phyloP scores from a whole-genome alignment of 1,284 basidiomycete genomes.

The Sporisorium sorghi region DNA sequence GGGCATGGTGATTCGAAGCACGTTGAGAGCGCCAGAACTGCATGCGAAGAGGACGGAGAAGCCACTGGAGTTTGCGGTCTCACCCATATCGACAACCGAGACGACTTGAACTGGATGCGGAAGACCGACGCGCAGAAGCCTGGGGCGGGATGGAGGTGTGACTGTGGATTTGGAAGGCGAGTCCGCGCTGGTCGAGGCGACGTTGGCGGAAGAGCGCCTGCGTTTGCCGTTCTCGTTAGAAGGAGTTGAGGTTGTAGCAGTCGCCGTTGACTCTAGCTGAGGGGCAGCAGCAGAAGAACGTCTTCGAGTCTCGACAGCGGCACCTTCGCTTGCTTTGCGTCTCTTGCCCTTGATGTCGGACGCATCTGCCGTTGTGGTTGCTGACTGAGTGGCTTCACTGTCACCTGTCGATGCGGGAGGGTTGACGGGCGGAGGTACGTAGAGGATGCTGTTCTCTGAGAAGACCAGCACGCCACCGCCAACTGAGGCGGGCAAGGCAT shows the following conservation, averaged over 20 bases:
- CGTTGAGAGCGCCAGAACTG: constrained; percentile 39
- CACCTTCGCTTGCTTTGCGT: constrained; percentile 51
- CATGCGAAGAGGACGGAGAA: constrained; percentile 51
- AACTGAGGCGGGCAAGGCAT: constrained; percentile 50
- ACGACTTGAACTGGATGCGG: constrained; percentile 55
- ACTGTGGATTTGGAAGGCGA: constrained; percentile 18
- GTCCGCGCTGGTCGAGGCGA: constrained; percentile 3
- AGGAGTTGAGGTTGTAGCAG: constrained; percentile 11
- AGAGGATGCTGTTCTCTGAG: constrained; percentile 56
- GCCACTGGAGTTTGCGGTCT: constrained; percentile 1
- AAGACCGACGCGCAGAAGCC: constrained; percentile 45
- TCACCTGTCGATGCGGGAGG: constrained; percentile 5
- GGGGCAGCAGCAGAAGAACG: constrained; percentile 21
- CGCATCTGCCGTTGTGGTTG: constrained; percentile 2
- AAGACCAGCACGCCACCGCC: constrained; percentile 66
- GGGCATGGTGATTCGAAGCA: constrained; percentile 41
- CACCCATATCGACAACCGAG: constrained; percentile 39
- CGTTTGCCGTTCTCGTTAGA: constrained; percentile 60
- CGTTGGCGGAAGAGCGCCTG: constrained; percentile 40
- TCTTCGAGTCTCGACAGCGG: constrained; percentile 20
- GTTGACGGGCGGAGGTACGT: constrained; percentile 54
- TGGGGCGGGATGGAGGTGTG: constrained; percentile 9
- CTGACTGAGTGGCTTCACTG: not conserved
- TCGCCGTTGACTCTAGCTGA: constrained; percentile 2
- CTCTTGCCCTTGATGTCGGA: constrained; percentile 46